Evolutionary conservation across 805 yeast species (phyloP).

Genomic region (Teunomyces tritomae): DNA sequence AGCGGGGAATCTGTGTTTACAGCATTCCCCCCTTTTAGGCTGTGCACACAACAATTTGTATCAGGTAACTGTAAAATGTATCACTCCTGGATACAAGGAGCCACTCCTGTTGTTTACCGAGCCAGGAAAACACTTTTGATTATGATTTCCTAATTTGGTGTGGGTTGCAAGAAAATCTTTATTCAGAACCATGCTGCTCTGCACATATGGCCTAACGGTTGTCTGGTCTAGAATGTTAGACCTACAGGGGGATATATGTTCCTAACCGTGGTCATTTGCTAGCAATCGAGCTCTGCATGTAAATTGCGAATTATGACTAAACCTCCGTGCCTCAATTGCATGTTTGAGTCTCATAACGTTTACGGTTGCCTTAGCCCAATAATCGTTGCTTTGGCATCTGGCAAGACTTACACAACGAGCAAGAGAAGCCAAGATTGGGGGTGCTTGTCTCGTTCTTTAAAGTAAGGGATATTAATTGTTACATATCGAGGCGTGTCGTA

Average conservation of each 20-base stretch:
- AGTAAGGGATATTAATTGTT: background rate
- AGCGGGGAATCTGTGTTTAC: background rate
- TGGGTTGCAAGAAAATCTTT: background rate
- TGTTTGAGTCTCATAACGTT: too few relatives aligned
- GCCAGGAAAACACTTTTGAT: background rate
- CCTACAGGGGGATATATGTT: background rate
- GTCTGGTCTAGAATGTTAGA: background rate
- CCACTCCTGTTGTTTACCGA: constrained; percentile 1
- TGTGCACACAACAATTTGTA: background rate
- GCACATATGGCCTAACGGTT: background rate
- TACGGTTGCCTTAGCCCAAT: too few relatives aligned
- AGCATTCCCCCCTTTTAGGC: background rate
- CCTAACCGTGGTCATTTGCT: background rate
- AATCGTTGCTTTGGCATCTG: too few relatives aligned
- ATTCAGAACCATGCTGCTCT: background rate
- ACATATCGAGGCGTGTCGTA: background rate
- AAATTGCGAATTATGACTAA: background rate
- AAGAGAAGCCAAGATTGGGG: background rate
- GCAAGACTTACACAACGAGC: background rate
- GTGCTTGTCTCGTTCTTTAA: background rate
- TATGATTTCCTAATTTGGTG: background rate
- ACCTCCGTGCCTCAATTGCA: background rate
- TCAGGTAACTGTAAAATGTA: background rate
- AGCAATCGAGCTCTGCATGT: background rate
- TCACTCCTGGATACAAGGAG: background rate